phyloP scores from a whole-genome alignment of 805 yeast species.

The Metschnikowia lachancei region DNA sequence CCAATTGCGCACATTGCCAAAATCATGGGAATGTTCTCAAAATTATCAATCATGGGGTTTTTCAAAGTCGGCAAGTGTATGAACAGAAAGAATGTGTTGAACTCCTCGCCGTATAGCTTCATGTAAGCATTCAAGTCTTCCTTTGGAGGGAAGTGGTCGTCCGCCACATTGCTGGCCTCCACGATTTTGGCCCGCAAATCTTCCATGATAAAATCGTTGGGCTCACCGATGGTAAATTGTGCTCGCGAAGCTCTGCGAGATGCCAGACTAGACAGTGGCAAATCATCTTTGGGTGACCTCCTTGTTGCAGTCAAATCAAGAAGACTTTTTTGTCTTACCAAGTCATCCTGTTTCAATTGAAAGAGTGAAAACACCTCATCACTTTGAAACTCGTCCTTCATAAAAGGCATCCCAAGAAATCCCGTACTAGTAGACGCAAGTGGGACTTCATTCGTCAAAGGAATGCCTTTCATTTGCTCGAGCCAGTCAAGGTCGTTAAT shows the following conservation, averaged over 20 bases:
- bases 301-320: slow-evolving; percentile 3
- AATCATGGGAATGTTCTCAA: slow-evolving; percentile 60
- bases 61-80: slow-evolving; percentile 66
- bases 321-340: slow-evolving; percentile 46
- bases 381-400: slow-evolving; percentile 20
- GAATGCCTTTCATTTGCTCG: slow-evolving; percentile 65
- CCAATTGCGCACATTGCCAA: slow-evolving; percentile 87
- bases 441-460: slow-evolving; percentile 58
- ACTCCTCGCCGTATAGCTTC: slow-evolving; percentile 70
- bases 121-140: slow-evolving; percentile 76
- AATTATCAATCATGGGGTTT: slow-evolving; percentile 36
- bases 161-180: slow-evolving; percentile 48
- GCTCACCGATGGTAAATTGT: slow-evolving; percentile 21
- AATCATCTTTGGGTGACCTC: neutral
- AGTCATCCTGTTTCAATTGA: slow-evolving; percentile 63
- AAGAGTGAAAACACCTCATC: slow-evolving; percentile 59
- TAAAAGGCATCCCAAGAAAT: slow-evolving; percentile 32
- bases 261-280: slow-evolving; percentile 1
- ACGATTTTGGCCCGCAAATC: slow-evolving; percentile 55
- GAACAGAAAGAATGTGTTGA: slow-evolving; percentile 80
- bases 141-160: slow-evolving; percentile 67
- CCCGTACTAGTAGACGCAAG: slow-evolving; percentile 57
- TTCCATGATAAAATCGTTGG: slow-evolving; percentile 41
- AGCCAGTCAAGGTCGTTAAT: slow-evolving; percentile 56
- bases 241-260: slow-evolving; percentile 14